These are phyloP conservation scores for Boehmeria nivea DNA, from an alignment of 306 rosid genomes.

Conservation along the genomic window DNA sequence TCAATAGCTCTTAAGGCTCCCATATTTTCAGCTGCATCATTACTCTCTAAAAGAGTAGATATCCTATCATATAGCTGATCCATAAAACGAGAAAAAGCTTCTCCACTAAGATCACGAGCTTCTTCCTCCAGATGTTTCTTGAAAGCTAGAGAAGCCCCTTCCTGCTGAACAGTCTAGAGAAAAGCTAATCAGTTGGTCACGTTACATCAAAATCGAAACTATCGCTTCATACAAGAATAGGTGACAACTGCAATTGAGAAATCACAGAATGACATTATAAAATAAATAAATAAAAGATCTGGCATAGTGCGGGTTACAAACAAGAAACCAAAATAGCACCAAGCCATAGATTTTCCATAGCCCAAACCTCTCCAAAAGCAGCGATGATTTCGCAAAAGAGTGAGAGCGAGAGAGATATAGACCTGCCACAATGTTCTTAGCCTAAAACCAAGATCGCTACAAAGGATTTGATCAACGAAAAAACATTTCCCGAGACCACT, in stretches of 20 bases:
- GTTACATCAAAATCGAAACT: background rate
- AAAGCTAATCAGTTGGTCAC: background rate
- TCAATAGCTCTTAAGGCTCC: constrained; percentile 97
- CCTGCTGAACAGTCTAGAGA: constrained; percentile 32
- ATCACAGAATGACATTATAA: too few relatives aligned
- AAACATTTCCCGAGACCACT: too few relatives aligned
- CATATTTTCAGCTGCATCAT: constrained; percentile 72
- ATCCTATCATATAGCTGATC: constrained; percentile 89
- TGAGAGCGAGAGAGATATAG: too few relatives aligned
- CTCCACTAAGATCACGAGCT: constrained; percentile 91
- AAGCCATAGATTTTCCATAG: too few relatives aligned
- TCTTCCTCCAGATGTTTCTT: constrained; percentile 89
- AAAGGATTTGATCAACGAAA: too few relatives aligned
- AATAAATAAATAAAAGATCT: too few relatives aligned
- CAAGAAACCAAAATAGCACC: too few relatives aligned
- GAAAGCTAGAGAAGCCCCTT: constrained; percentile 71
- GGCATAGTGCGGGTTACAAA: too few relatives aligned
- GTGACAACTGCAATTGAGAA: background rate
- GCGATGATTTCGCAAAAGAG: too few relatives aligned
- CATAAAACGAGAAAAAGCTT: constrained; percentile 88
- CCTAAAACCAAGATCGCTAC: too few relatives aligned
- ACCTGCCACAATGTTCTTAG: too few relatives aligned
- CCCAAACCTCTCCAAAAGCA: too few relatives aligned
- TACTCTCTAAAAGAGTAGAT: constrained; percentile 66
- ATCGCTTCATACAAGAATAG: background rate